Conservation (phyloP, 345 rosid genomes). For the Linum trigynum region DNA sequence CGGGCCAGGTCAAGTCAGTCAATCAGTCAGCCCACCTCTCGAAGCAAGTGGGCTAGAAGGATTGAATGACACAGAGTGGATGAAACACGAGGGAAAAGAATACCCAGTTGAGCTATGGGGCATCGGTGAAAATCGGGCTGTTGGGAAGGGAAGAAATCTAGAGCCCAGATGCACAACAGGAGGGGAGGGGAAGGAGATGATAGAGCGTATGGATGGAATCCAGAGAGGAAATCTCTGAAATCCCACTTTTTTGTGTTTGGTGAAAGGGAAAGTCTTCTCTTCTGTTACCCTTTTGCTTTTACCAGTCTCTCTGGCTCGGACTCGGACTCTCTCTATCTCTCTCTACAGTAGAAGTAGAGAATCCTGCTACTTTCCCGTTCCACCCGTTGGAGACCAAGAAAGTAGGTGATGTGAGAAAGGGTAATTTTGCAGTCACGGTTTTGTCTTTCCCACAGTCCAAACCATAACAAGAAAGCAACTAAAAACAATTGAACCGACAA, state of each 20-base stretch:
- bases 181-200: constrained; percentile 9
- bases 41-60: background rate
- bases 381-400: constrained; percentile 20
- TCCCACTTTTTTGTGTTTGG: constrained; percentile 47
- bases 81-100: background rate
- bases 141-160: constrained; percentile 16
- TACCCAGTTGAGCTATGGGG: constrained; percentile 17
- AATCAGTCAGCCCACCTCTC: constrained; percentile 6
- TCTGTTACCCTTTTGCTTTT: constrained; percentile 6
- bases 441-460: too few species aligned
- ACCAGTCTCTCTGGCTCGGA: background rate
- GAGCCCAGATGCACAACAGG: constrained; percentile 17
- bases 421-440: constrained; percentile 18
- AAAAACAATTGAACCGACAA: too few species aligned
- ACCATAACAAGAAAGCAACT: too few species aligned
- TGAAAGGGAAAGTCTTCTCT: constrained; percentile 46
- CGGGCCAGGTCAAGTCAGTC: background rate
- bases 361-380: constrained; percentile 2
- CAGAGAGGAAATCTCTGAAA: constrained; percentile 26
- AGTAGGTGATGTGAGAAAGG: background rate
- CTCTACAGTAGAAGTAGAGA: too few species aligned
- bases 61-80: background rate
- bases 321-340: too few species aligned
- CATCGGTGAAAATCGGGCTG: background rate
- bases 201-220: constrained; percentile 34